Conservation (phyloP, 768 basidiomycete species). For the Lentinula sp. region DNA sequence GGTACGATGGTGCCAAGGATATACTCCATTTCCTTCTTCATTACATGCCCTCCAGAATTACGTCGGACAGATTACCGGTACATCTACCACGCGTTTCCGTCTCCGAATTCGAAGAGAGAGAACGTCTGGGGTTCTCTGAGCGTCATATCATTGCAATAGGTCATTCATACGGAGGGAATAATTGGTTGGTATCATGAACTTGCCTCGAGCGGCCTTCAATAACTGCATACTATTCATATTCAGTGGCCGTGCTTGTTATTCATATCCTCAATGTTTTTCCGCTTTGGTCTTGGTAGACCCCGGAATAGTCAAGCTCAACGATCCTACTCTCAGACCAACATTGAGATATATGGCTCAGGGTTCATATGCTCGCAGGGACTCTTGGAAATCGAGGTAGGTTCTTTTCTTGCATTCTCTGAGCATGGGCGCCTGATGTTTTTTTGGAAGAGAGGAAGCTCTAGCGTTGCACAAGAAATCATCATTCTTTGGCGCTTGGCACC, state of each 20-base stretch:
- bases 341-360: slow-evolving; percentile 24
- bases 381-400: slow-evolving; percentile 35
- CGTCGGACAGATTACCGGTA: slow-evolving; percentile 37
- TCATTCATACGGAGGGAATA: slow-evolving; percentile 85
- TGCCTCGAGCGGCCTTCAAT: not conserved
- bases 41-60: slow-evolving; percentile 48
- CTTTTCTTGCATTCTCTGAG: not conserved
- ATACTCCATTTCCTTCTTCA: slow-evolving; percentile 66
- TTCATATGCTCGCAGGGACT: slow-evolving; percentile 52
- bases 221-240: not conserved
- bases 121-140: slow-evolving; percentile 38
- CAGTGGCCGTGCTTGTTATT: slow-evolving; percentile 59
- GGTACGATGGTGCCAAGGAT: slow-evolving; percentile 75
- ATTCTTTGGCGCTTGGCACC: slow-evolving; percentile 73
- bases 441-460: slow-evolving; percentile 55
- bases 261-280: slow-evolving; percentile 61
- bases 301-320: slow-evolving; percentile 38
- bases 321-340: slow-evolving; percentile 14
- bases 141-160: slow-evolving; percentile 65
- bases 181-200: slow-evolving; percentile 45
- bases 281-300: slow-evolving; percentile 77
- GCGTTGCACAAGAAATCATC: slow-evolving; percentile 39
- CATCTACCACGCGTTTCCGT: slow-evolving; percentile 44
- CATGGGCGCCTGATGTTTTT: not conserved
- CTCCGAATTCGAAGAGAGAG: slow-evolving; percentile 35